phyloP scores from a whole-genome alignment of 2,329 filamentous ascomycete species.

The Fusarium sp. region DNA sequence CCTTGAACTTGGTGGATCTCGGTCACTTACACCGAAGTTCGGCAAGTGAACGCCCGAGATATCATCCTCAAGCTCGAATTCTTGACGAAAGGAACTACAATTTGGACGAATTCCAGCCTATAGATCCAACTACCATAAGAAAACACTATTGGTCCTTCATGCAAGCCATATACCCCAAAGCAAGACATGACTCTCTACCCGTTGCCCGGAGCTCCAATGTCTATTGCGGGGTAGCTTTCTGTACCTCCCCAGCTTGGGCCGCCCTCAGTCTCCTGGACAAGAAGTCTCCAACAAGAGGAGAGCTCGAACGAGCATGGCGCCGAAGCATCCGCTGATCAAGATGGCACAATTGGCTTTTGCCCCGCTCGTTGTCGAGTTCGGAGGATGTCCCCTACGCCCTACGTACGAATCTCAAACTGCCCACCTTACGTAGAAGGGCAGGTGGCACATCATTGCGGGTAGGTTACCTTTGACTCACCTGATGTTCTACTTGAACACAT shows the following conservation, averaged over 20 bases:
- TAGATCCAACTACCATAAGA: not conserved
- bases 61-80: not conserved
- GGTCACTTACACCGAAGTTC: not conserved
- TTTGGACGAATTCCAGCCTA: not conserved
- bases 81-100: not conserved
- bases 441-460: not conserved
- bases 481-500: not conserved
- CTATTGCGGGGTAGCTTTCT: constrained; percentile 7
- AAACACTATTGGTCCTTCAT: not conserved
- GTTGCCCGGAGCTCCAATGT: not conserved
- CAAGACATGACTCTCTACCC: not conserved
- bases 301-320: constrained; percentile 7
- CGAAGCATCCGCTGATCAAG: constrained; percentile 5
- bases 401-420: constrained; percentile 2
- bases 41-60: not conserved
- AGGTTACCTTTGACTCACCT: not conserved
- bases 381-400: not conserved
- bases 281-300: constrained; percentile 1
- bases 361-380: constrained; percentile 29
- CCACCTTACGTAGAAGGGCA: constrained; percentile 3
- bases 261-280: not conserved
- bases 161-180: not conserved
- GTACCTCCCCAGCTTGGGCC: not conserved
- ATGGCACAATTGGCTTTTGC: not conserved
- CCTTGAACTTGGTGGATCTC: not conserved